Conservation (phyloP, 106 monocot genomes). For the Allium fistulosum region DNA sequence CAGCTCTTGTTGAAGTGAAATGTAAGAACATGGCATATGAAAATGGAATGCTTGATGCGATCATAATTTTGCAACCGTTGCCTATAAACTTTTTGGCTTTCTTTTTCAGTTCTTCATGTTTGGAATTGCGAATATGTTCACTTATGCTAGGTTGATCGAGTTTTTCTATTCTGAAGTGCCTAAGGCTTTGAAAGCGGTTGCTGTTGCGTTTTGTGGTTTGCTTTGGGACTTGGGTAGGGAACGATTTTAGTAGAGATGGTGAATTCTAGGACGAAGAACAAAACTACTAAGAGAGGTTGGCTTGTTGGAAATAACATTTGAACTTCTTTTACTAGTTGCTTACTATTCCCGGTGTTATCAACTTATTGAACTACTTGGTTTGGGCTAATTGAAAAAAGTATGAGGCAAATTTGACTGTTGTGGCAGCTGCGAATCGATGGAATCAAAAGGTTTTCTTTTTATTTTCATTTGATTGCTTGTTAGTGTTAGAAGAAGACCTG, state of each 20-base stretch:
- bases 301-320: conserved; percentile 43
- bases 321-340: conserved; percentile 62
- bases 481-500: too few species aligned
- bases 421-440: too few species aligned
- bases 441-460: too few species aligned
- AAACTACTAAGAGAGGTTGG: conserved; percentile 30
- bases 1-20: conserved; percentile 18
- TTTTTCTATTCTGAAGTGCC: conserved; percentile 37
- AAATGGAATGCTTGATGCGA: conserved; percentile 17
- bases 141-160: conserved; percentile 19
- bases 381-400: conserved; percentile 48
- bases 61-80: conserved; percentile 10
- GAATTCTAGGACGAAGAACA: conserved; percentile 7
- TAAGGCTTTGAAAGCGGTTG: conserved; percentile 10
- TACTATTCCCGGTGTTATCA: conserved; percentile 9
- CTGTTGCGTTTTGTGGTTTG: conserved; percentile 20
- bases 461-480: too few species aligned
- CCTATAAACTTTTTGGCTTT: conserved; percentile 26
- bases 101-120: conserved; percentile 27
- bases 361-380: conserved; percentile 42
- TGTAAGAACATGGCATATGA: not conserved
- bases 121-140: conserved; percentile 27
- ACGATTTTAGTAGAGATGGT: conserved; percentile 16
- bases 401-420: too few species aligned
- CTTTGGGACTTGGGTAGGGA: conserved; percentile 17